These are phyloP conservation scores for Paecilomyces formosus DNA, from an alignment of 2,329 filamentous ascomycete genomes.

Conservation along the genomic window DNA sequence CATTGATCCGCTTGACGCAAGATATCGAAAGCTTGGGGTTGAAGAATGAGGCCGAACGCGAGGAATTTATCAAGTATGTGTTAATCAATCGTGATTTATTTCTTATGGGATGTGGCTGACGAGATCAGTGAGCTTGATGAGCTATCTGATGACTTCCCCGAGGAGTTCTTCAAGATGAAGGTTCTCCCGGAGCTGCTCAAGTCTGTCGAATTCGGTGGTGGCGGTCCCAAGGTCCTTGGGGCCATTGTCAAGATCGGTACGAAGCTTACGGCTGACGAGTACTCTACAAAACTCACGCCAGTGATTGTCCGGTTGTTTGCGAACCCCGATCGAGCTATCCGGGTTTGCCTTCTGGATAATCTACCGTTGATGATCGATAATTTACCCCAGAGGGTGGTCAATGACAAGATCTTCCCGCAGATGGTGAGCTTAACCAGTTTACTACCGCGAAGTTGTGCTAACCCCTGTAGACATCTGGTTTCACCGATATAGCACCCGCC, in stretches of 20 bases:
- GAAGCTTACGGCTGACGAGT: constrained; percentile 85
- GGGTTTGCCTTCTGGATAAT: constrained; percentile 84
- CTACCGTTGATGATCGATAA: constrained; percentile 87
- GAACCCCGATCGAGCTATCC: constrained; percentile 84
- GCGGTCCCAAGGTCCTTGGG: constrained; percentile 80
- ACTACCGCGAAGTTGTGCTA: background rate
- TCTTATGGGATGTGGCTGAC: background rate
- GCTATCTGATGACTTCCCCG: constrained; percentile 87
- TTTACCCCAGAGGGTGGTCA: constrained; percentile 78
- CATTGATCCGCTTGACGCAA: constrained; percentile 84
- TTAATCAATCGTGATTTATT: background rate
- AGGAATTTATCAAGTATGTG: constrained; percentile 67
- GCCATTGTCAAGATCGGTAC: constrained; percentile 85
- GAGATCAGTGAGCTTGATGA: constrained; percentile 64
- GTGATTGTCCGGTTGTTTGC: constrained; percentile 81
- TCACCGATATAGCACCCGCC: constrained; percentile 82
- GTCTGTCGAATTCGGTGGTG: constrained; percentile 95
- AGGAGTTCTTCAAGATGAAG: constrained; percentile 98
- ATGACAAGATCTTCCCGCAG: constrained; percentile 93
- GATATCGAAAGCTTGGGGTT: constrained; percentile 88
- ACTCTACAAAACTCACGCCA: constrained; percentile 73
- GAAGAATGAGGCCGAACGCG: constrained; percentile 75
- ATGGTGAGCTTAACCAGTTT: constrained; percentile 52
- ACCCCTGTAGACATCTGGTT: constrained; percentile 69
- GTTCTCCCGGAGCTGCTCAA: constrained; percentile 93